These are phyloP conservation scores for Vaccinium macrocarpon DNA, from an alignment of 148 eudicot genomes.

Conservation along the genomic window DNA sequence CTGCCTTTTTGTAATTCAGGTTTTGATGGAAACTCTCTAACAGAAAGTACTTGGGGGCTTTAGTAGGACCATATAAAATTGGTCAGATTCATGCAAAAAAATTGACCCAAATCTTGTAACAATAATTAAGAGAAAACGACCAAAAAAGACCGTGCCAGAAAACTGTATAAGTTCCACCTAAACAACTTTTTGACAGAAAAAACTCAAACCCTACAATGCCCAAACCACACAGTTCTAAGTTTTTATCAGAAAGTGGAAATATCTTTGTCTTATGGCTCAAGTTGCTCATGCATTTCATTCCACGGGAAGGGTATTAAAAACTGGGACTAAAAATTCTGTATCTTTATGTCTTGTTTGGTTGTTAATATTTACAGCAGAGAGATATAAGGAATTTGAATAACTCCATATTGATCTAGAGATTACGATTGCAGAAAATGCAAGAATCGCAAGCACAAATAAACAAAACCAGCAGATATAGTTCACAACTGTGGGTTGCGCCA, in stretches of 20 bases:
- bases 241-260: not conserved
- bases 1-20: conserved; percentile 19
- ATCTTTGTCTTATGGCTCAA: not conserved
- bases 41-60: not conserved
- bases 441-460: too few relatives aligned
- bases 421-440: too few relatives aligned
- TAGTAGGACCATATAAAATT: not conserved
- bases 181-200: not conserved
- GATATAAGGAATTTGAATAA: not conserved
- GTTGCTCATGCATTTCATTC: not conserved
- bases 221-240: not conserved
- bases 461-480: too few relatives aligned
- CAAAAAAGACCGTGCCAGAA: too few relatives aligned
- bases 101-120: too few relatives aligned
- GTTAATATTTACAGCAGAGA: not conserved
- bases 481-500: too few relatives aligned
- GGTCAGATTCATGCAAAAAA: not conserved
- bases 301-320: not conserved
- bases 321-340: not conserved
- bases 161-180: too few relatives aligned
- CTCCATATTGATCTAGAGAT: not conserved
- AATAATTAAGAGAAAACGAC: too few relatives aligned
- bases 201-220: not conserved
- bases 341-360: not conserved
- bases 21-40: not conserved